These are phyloP conservation scores for Podila clonocystis DNA, from an alignment of 192 early-diverging fungal genomes.

Conservation along the genomic window DNA sequence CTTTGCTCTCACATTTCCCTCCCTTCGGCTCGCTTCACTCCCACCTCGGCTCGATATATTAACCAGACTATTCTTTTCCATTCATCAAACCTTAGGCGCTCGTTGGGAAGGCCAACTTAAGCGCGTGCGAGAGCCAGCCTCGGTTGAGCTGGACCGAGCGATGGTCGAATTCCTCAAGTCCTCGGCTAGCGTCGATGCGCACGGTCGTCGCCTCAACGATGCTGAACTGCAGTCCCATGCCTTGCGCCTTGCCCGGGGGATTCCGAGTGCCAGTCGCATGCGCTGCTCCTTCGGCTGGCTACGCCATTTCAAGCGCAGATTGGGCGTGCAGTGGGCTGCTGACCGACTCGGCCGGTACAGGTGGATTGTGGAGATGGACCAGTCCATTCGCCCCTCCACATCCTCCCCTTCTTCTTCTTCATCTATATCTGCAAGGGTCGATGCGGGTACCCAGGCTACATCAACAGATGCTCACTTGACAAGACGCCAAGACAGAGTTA, in stretches of 20 bases:
- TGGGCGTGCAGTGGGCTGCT: slow-evolving; percentile 48
- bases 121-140: slow-evolving; percentile 51
- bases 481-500: neutral
- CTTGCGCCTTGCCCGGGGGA: slow-evolving; percentile 38
- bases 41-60: neutral
- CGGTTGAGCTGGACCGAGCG: slow-evolving; percentile 52
- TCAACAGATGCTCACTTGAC: neutral
- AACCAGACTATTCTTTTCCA: neutral
- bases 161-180: slow-evolving; percentile 50
- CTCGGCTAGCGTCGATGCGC: slow-evolving; percentile 40
- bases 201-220: slow-evolving; percentile 46
- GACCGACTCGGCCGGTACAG: slow-evolving; percentile 34
- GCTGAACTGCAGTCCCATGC: slow-evolving; percentile 50
- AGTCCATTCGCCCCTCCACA: neutral
- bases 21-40: neutral
- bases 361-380: slow-evolving; percentile 50
- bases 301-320: slow-evolving; percentile 45
- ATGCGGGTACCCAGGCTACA: neutral
- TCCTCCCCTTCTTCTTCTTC: neutral
- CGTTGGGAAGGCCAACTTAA: slow-evolving; percentile 52
- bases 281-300: slow-evolving; percentile 52
- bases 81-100: slow-evolving; percentile 12
- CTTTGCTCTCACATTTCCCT: neutral
- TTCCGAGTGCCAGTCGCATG: slow-evolving; percentile 49
- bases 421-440: neutral